Percentiles rank a stretch among this genome's conserved stretches.
Evolutionary conservation across 257 asterid genomes (phyloP).

Genomic region (Salvia splendens): DNA sequence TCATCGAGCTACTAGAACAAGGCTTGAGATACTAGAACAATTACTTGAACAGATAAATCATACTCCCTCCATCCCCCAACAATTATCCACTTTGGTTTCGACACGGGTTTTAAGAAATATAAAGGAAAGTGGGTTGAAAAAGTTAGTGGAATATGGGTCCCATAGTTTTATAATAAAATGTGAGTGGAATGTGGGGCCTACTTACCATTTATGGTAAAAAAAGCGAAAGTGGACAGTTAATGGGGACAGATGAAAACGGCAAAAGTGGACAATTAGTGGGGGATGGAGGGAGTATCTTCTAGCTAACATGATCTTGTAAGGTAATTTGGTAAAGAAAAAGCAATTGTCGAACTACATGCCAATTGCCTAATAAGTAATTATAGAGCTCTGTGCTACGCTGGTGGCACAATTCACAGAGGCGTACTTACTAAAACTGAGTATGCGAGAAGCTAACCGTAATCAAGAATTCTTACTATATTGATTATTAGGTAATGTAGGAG

Average conservation of each 20-base stretch:
- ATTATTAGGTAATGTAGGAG: not conserved
- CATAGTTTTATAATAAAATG: no score
- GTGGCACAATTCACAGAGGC: conserved; percentile 22
- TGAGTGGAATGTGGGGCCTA: no score
- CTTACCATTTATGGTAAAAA: no score
- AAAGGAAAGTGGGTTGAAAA: no score
- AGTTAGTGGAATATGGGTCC: no score
- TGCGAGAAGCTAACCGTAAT: conserved; percentile 9
- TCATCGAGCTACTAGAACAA: not conserved
- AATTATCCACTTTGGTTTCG: no score
- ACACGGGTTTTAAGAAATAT: no score
- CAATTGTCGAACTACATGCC: conserved; percentile 5
- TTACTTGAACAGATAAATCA: conserved; percentile 13
- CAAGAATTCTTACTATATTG: conserved; percentile 12
- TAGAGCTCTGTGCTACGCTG: conserved; percentile 3
- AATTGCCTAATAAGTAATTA: conserved; percentile 6
- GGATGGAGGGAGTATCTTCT: not conserved
- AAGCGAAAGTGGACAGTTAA: no score
- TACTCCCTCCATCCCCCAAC: no score
- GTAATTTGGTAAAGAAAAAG: conserved; percentile 3
- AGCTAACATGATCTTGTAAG: conserved; percentile 19
- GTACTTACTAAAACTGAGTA: not conserved
- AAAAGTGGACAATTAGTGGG: no score
- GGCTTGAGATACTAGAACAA: conserved; percentile 19
- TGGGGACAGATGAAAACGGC: no score